Percentiles rank a stretch among this genome's conserved stretches.
Evolutionary conservation across 2,329 filamentous ascomycete species (phyloP).

Genomic region (Epichloe scottii): DNA sequence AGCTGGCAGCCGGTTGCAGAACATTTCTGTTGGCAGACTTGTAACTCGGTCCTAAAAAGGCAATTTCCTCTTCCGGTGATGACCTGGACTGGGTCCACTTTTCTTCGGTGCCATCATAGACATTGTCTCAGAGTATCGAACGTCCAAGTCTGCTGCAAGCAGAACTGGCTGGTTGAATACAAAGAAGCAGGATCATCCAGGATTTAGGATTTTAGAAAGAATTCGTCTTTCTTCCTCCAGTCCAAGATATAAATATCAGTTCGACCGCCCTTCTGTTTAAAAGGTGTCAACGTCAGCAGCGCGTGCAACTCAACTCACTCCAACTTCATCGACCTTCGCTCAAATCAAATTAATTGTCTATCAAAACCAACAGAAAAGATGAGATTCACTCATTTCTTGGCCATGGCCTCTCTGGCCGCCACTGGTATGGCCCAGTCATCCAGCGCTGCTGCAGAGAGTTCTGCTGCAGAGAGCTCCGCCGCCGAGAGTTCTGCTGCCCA

Average conservation of each 20-base stretch:
- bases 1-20: slow-evolving; percentile 1
- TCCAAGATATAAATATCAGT: not conserved
- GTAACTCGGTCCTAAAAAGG: not conserved
- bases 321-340: slow-evolving; percentile 11
- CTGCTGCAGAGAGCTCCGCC: not conserved
- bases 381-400: slow-evolving; percentile 22
- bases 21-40: not conserved
- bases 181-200: not conserved
- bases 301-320: not conserved
- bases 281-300: not conserved
- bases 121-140: not conserved
- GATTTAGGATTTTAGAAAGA: not conserved
- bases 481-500: not conserved
- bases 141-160: slow-evolving; percentile 3
- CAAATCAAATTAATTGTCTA: not conserved
- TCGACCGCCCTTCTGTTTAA: not conserved
- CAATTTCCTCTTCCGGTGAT: slow-evolving; percentile 1
- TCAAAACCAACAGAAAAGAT: slow-evolving; percentile 15
- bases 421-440: slow-evolving; percentile 1
- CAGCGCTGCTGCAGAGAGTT: not conserved
- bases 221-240: not conserved
- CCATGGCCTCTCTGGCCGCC: slow-evolving; percentile 5
- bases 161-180: not conserved
- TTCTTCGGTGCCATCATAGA: not conserved
- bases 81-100: not conserved